Base-by-base conservation (phyloP, 768 basidiomycete genomes). In the Macrolepiota dolichaula region DNA sequence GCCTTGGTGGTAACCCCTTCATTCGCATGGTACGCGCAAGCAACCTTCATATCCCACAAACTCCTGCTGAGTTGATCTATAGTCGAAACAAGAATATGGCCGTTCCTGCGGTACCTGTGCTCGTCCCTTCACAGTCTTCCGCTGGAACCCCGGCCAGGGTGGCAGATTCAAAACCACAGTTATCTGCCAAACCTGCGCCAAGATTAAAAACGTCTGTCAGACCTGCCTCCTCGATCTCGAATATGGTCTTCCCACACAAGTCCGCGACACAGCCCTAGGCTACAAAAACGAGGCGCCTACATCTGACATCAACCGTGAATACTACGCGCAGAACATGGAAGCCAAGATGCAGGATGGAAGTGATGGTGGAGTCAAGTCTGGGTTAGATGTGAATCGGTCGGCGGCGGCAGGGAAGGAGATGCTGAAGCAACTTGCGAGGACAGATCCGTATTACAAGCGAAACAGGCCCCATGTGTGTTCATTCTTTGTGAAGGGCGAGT, bases 81-180 rank as follows among this genome's bases (percentile, higher is more conserved):
- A 98, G 96, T 94, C 93, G 5, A 98, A 98, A 76, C 97, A 98
- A 83, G 91, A 95, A 70, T 96, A 91, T 64, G 97, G 95, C 3
- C 84, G 91, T 27, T 94, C 94, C 56, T 99, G 97, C 75, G 98
- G 98, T 65, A 96, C 96, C 56, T 99, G 97, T 71, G 94, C 95
- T 2, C 85, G 97, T 24, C 97, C 94, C 1, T 96, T 96, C 76
- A 96, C 93, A 51, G 91, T 98, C 67, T 99, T 99, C 77, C 90
- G 94, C 42, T 99, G 97, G 97, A 96, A 98, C 70, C 96, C 97
- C 1, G 97, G 97, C 49, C 78, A 87, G 2, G 96, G 95, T 44
- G 89, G 88, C 72, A 88, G 96, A 29, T 98, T 85, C 85, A 98
- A 98, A 81, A 91, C 94, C 62, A 99, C 97, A 11, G 94, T 97